Evolutionary conservation across 345 rosid genomes (phyloP), one percentile per base, ranked within the genome.

Genomic region (Salix caprea): DNA sequence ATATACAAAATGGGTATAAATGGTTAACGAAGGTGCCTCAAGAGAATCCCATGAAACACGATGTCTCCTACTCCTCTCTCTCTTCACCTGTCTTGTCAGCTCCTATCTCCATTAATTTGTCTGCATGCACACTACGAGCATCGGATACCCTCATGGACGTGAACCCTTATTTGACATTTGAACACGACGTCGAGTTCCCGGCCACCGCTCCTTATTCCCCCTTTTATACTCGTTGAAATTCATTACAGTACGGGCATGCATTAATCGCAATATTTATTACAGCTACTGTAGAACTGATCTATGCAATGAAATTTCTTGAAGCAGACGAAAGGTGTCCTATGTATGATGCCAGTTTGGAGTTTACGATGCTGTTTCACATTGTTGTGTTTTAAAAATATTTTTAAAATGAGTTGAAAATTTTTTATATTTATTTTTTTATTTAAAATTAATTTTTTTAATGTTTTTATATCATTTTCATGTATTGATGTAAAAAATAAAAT

Each of bases 111-210:
- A 52, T 52, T 68, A 28, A 14, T 32, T 82, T 85, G 86, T 82
- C 82, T 71, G 73, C 67, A 64, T 73, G 60, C 48, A n/a, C 11
- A 36, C 62, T 71, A 2, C 66, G 37, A 26, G 81, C 88, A 82
- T 85, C 16, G 88, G 88, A 85, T 85, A 67, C 88, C 83, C 37
- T 78, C 80, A 76, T 44, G 52, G 50, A 76, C 52, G 36, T 37
- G 70, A 32, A 70, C 67, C 76, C 76, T 78, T 66, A 67, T 82
- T 80, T 44, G 24, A 42, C 65, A 54, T 42, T 62, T 64, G 75
- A 79, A 37, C 64, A 26, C 16, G 72, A 67, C 81, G 28, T 70
- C 44, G 72, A 76, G 40, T 79, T 77, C 71, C 60, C 48, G 66
- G 44, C 32, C 32, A 76, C 66, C 2, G 15, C 23, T 62, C 70